Conservation (phyloP, 1,284 basidiomycete genomes). For the Puccinia sorghi region DNA sequence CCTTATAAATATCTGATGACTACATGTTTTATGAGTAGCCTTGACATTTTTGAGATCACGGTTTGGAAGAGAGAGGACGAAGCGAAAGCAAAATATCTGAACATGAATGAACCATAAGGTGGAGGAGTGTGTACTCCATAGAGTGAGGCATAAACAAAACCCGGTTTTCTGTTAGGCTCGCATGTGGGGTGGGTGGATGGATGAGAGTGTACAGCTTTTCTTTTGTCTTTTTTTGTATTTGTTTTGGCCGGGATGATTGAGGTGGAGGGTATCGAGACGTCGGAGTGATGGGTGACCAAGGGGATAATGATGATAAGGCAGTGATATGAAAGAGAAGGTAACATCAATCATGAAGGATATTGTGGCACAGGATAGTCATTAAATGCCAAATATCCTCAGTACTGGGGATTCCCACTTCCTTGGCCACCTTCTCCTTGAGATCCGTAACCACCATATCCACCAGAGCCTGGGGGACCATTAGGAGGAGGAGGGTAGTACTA, state of each 20-base stretch:
- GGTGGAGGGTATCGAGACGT: background rate
- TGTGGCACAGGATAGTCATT: background rate
- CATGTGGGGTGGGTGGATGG: background rate
- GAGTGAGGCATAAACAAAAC: background rate
- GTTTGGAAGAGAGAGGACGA: background rate
- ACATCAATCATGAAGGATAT: background rate
- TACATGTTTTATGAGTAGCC: background rate
- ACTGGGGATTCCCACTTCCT: constrained; percentile 10
- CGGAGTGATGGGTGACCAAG: background rate
- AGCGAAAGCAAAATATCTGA: background rate
- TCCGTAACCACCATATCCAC: constrained; percentile 26
- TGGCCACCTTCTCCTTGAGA: constrained; percentile 23
- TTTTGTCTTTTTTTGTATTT: background rate
- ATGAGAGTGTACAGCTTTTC: background rate
- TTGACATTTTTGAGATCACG: background rate
- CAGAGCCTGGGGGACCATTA: constrained; percentile 9
- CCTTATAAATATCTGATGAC: background rate
- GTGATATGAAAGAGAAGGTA: background rate
- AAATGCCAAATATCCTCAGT: background rate
- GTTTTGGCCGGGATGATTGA: too few relatives aligned
- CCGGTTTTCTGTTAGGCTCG: too few relatives aligned
- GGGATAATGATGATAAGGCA: background rate
- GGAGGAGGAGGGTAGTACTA: constrained; percentile 35
- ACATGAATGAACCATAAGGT: background rate
- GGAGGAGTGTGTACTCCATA: background rate